These are phyloP conservation scores for Rhizopogon vinicolor DNA, from an alignment of 768 basidiomycete genomes.

Conservation along the genomic window DNA sequence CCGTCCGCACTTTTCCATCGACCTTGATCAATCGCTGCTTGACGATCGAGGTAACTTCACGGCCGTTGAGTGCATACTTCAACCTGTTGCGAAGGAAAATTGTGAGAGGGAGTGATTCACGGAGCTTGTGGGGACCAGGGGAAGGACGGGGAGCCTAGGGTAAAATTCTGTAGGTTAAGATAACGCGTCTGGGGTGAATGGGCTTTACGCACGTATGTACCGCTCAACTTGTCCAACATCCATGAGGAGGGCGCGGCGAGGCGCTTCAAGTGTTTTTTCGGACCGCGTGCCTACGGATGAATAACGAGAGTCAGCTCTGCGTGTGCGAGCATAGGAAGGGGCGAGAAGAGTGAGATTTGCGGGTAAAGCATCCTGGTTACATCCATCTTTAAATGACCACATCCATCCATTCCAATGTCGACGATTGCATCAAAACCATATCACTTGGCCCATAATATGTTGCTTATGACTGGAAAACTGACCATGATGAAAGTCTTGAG, in stretches of 20 bases:
- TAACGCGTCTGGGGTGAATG: too few species aligned
- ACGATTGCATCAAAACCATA: not conserved
- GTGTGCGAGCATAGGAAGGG: not conserved
- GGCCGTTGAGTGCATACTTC: conserved; percentile 97
- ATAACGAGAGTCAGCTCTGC: conserved; percentile 11
- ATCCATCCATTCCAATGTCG: conserved; percentile 23
- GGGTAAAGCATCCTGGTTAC: conserved; percentile 5
- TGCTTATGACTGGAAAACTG: conserved; percentile 14
- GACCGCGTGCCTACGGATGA: conserved; percentile 80
- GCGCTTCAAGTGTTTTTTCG: conserved; percentile 99
- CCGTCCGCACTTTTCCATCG: conserved; percentile 97
- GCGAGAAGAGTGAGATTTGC: not conserved
- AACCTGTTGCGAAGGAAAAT: conserved; percentile 98
- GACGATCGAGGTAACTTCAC: conserved; percentile 94
- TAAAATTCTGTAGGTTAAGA: not conserved
- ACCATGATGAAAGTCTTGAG: conserved; percentile 30
- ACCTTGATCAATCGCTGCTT: conserved; percentile 97
- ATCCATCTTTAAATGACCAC: conserved; percentile 13
- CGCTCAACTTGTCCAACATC: conserved; percentile 99
- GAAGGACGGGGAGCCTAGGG: conserved; percentile 90
- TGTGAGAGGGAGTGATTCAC: conserved; percentile 94
- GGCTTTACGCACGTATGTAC: conserved; percentile 74
- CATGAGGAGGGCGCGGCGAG: conserved; percentile 96
- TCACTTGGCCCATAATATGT: not conserved
- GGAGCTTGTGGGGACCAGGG: conserved; percentile 98